These are phyloP conservation scores for Oehlia diaphana DNA, from an alignment of 192 early-diverging fungal species.

Conservation along the genomic window DNA sequence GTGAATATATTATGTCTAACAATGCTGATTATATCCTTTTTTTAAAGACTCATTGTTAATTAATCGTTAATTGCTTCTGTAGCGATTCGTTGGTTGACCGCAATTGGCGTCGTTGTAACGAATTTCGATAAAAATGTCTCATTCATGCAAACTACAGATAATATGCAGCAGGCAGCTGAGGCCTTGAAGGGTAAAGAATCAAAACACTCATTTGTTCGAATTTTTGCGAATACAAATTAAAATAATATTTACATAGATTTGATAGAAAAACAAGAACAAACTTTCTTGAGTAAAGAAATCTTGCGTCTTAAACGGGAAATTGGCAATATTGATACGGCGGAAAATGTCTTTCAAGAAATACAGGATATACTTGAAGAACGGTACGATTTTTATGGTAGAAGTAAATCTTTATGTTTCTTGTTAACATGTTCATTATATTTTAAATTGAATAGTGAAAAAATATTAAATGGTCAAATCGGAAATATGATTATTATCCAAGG, in stretches of 20 bases:
- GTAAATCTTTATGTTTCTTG: neutral
- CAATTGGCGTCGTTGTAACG: neutral
- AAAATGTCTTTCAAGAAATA: constrained; percentile 7
- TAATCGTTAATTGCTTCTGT: neutral
- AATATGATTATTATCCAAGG: neutral
- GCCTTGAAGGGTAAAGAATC: neutral
- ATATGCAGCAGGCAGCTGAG: neutral
- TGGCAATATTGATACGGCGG: neutral
- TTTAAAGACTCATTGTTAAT: neutral
- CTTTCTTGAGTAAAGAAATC: neutral
- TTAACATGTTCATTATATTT: neutral
- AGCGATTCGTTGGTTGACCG: neutral
- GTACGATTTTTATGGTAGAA: neutral
- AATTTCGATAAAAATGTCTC: neutral
- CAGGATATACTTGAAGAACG: constrained; percentile 16
- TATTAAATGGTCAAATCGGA: neutral
- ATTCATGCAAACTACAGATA: neutral
- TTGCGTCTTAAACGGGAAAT: constrained; percentile 3
- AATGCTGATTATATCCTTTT: too few species aligned
- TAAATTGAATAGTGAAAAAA: neutral
- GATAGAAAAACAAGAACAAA: constrained; percentile 16
- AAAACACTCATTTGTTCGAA: neutral
- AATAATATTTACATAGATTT: neutral
- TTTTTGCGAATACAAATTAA: neutral
- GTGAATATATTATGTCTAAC: too few species aligned